Evolutionary conservation across 106 monocot species (phyloP), one percentile per base, ranked within the genome.

Genomic region (Dioscorea dumetorum): DNA sequence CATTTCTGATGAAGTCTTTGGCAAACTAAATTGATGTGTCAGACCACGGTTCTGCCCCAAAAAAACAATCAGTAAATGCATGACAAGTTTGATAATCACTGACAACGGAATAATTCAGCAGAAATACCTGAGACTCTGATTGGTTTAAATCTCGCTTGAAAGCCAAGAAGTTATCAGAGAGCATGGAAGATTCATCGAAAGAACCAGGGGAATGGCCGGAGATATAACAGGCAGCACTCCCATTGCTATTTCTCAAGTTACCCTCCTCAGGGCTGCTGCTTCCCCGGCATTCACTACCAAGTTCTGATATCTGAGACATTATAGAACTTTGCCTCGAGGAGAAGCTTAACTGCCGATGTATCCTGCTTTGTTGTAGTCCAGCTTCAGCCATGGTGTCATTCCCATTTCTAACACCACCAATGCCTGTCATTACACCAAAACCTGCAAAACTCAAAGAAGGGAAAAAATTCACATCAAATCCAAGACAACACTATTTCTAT

Each of bases 241-340:
- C 77, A 18, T 20, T 59, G 54, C 70, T 62, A 13, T 60, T 66
- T 2, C 67, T 58, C 14, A 53, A 12, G 17, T 57, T 60, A 53
- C 52, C 69, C 0, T 81, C 77, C 23, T 83, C 81, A 5, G 85
- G 79, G 81, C 80, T 81, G 62, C 78, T 79, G 3, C 75, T 78
- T 0, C 50, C 85, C 52, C 82, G 48, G 18, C 68, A 72, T 22
- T 87, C 87, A 33, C 75, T 82, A 2, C 63, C 88, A 19, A 76
- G 70, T 63, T 87, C 89, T 1, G 93, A 86, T 69, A 94, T 89
- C 66, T 84, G 93, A 8, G 93, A 81, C 81, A 93, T 90, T 10
- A 86, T 28, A 12, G 90, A 85, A 20, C 70, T 71, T 34, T 94
- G 93, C 59, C 93, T 69, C 15, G 93, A 88, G 8, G 83, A 80